Evolutionary conservation across 106 monocot species (phyloP).

Genomic region (Apostasia shenzhenica): DNA sequence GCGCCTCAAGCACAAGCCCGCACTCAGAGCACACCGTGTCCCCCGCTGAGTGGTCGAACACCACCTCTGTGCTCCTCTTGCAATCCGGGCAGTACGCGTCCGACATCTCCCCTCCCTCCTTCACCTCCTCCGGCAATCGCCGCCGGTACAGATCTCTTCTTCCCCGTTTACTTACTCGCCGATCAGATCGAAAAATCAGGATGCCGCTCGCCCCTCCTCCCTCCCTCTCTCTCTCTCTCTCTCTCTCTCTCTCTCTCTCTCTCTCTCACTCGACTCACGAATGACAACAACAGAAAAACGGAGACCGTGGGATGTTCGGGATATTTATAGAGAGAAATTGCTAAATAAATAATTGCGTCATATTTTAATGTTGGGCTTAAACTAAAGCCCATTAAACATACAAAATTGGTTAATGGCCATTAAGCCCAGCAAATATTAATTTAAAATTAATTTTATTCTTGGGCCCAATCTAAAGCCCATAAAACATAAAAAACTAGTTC

Average conservation of each 20-base stretch:
- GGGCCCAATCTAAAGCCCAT: no score
- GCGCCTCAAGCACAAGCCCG: constrained; percentile 28
- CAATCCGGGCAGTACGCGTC: constrained; percentile 21
- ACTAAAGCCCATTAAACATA: no score
- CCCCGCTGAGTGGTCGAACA: constrained; percentile 26
- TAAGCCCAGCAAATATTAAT: no score
- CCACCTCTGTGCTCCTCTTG: constrained; percentile 22
- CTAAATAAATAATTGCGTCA: no score
- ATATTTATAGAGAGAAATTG: no score
- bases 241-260: neutral
- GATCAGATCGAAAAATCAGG: neutral
- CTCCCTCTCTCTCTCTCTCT: neutral
- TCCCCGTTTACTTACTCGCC: neutral
- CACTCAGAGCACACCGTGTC: constrained; percentile 24
- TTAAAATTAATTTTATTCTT: no score
- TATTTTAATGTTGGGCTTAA: no score
- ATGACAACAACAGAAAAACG: no score
- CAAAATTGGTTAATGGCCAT: no score
- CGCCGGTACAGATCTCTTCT: neutral
- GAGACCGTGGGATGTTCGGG: no score
- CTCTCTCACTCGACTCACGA: neutral
- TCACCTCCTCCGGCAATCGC: neutral
- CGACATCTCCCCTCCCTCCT: constrained; percentile 5
- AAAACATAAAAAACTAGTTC: no score
- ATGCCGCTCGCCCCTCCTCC: neutral